These are phyloP conservation scores for Mycena crocata DNA, from an alignment of 768 basidiomycete genomes.

Conservation along the genomic window DNA sequence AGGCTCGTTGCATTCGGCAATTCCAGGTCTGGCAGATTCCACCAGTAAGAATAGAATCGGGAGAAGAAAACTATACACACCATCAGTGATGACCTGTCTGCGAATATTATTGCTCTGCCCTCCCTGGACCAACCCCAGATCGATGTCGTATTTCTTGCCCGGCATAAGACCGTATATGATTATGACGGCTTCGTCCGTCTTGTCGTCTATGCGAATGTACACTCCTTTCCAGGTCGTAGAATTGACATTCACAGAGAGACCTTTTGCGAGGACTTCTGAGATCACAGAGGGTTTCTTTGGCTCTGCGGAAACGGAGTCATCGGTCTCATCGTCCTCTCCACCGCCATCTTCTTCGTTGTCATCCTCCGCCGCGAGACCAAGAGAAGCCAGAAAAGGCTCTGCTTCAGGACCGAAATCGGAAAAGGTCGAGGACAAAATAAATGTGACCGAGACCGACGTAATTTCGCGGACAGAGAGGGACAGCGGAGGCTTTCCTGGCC, in stretches of 20 bases:
- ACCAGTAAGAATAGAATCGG: slow-evolving; percentile 14
- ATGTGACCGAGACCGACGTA: slow-evolving; percentile 87
- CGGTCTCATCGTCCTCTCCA: slow-evolving; percentile 48
- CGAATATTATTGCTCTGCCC: slow-evolving; percentile 62
- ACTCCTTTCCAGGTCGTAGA: slow-evolving; percentile 83
- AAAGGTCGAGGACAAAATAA: slow-evolving; percentile 71
- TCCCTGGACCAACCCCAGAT: slow-evolving; percentile 77
- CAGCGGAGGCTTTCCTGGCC: slow-evolving; percentile 82
- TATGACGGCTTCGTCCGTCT: slow-evolving; percentile 88
- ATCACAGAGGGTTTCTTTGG: slow-evolving; percentile 58
- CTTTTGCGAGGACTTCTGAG: slow-evolving; percentile 76
- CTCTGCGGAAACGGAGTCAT: slow-evolving; percentile 37
- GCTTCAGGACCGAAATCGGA: slow-evolving; percentile 50
- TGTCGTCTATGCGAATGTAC: slow-evolving; percentile 83
- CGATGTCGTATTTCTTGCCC: slow-evolving; percentile 91
- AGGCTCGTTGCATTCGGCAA: slow-evolving; percentile 14
- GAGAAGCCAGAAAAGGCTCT: slow-evolving; percentile 56
- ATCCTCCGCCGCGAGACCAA: slow-evolving; percentile 48
- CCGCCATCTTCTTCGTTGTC: slow-evolving; percentile 51
- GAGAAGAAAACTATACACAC: slow-evolving; percentile 45
- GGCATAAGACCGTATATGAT: slow-evolving; percentile 92
- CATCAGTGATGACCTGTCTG: slow-evolving; percentile 77
- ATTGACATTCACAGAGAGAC: slow-evolving; percentile 85
- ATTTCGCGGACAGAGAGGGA: slow-evolving; percentile 81
- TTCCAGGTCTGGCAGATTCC: slow-evolving; percentile 25